phyloP scores from a whole-genome alignment of 2,329 filamentous ascomycete genomes.

The Penicillium sp. region DNA sequence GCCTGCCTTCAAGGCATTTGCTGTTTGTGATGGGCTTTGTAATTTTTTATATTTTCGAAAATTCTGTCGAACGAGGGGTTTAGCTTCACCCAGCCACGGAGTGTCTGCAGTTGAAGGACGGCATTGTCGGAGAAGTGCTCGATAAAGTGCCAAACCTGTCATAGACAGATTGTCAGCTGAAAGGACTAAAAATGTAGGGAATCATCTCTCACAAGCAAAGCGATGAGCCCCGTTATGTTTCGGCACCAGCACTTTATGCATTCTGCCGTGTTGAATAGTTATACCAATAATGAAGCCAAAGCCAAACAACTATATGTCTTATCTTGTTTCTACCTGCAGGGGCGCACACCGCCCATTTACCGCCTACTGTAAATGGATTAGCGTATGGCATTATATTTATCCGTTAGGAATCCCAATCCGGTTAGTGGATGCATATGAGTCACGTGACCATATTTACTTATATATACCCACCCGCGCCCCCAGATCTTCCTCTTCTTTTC shows the following conservation, averaged over 20 bases:
- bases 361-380: neutral
- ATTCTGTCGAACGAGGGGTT: slow-evolving; percentile 34
- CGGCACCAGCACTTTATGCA: slow-evolving; percentile 40
- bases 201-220: slow-evolving; percentile 42
- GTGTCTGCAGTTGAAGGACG: slow-evolving; percentile 28
- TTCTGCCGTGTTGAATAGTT: slow-evolving; percentile 18
- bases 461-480: slow-evolving; percentile 7
- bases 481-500: slow-evolving; percentile 40
- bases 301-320: neutral
- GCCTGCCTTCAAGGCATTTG: slow-evolving; percentile 43
- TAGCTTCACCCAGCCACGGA: slow-evolving; percentile 26
- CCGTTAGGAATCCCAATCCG: neutral
- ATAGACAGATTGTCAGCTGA: neutral
- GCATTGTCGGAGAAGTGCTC: slow-evolving; percentile 47
- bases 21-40: slow-evolving; percentile 41
- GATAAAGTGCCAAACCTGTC: slow-evolving; percentile 47
- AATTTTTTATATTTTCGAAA: slow-evolving; percentile 42
- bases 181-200: neutral
- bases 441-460: neutral
- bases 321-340: neutral
- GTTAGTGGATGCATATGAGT: accelerated
- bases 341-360: neutral
- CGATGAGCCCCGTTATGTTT: slow-evolving; percentile 42
- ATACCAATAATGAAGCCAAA: neutral
- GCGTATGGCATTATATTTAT: accelerated